Evolutionary conservation across 2,329 filamentous ascomycete species (phyloP), one percentile per base, ranked within the genome.

Genomic region (Cladosporium sp.): DNA sequence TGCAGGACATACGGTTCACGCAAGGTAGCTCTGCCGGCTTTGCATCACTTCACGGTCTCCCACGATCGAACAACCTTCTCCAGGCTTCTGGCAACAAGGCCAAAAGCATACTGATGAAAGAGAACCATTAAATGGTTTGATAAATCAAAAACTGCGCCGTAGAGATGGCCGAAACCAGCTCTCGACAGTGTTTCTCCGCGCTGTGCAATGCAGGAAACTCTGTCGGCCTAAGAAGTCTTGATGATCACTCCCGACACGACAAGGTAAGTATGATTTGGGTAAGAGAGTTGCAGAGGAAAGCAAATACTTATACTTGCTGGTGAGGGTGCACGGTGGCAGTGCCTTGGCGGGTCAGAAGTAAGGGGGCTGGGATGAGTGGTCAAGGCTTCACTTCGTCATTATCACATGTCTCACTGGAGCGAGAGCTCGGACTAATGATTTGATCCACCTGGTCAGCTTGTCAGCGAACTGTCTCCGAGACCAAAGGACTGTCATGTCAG

Each of bases 161-260:
- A 3, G n/a, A 57, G 51, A 47, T 64, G 51, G 51, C 61, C 61
- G 61, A 64, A 64, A 24, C 51, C 61, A 64, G 24, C 51, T 64
- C 18, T 2, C 61, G n/a, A 32, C 49, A 32, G 44, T 15, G 24
- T 51, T 41, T 59, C 65, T 18, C 68, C 68, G 65, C 68, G 68
- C 62, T 70, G 68, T 70, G 63, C 51, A 69, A 65, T 65, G 47
- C 54, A 64, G 65, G 58, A 57, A 28, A 24, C 59, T 28, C 18
- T 18, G 65, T 51, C 36, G 41, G 32, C 26, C 47, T 54, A 41
- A 52, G 67, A 21, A 55, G 34, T 55, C 34, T 65, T 65, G 68
- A 61, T 66, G 58, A 65, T 58, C 64, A 52, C 62, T 34, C 28
- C 41, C 61, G 61, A 30, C 36, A n/a, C 4, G 5, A 11, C 49